phyloP scores from a whole-genome alignment of 129 eudicot genomes.

The Solidago caesia region DNA sequence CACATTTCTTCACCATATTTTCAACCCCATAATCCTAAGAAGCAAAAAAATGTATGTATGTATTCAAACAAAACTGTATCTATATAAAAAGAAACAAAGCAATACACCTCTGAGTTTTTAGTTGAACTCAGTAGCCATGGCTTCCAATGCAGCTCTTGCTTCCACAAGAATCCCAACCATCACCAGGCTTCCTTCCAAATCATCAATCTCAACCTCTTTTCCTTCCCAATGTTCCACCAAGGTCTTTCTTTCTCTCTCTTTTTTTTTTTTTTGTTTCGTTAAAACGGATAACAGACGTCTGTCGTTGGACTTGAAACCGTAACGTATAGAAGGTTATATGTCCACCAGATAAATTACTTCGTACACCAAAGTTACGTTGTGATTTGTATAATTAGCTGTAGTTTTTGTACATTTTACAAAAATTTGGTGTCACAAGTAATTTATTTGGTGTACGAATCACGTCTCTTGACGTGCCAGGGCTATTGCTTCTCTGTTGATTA shows the following conservation, averaged over 20 bases:
- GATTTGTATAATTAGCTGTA: neutral
- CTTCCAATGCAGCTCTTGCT: slow-evolving; percentile 90
- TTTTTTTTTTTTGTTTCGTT: neutral
- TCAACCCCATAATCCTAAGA: slow-evolving; percentile 52
- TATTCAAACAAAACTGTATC: slow-evolving; percentile 7
- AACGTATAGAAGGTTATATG: no score
- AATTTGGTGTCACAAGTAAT: no score
- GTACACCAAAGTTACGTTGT: neutral
- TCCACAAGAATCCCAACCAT: slow-evolving; percentile 79
- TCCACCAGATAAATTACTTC: no score
- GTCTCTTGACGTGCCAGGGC: no score
- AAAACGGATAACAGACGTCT: neutral
- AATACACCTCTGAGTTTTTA: slow-evolving; percentile 24
- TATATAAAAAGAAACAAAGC: slow-evolving; percentile 13
- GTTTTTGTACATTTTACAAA: no score
- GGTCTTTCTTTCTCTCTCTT: slow-evolving; percentile 32
- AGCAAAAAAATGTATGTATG: neutral
- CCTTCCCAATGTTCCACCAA: slow-evolving; percentile 72
- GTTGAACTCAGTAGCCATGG: slow-evolving; percentile 67
- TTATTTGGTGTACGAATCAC: no score
- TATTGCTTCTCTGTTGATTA: no score
- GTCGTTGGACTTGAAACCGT: neutral
- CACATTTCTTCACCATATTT: slow-evolving; percentile 47
- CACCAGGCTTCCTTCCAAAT: slow-evolving; percentile 63
- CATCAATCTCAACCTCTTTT: slow-evolving; percentile 44